Percentiles rank a stretch among this genome's conserved stretches.
phyloP scores from a whole-genome alignment of 352 stramenopile genomes.

The Paralagenidium karlingii region DNA sequence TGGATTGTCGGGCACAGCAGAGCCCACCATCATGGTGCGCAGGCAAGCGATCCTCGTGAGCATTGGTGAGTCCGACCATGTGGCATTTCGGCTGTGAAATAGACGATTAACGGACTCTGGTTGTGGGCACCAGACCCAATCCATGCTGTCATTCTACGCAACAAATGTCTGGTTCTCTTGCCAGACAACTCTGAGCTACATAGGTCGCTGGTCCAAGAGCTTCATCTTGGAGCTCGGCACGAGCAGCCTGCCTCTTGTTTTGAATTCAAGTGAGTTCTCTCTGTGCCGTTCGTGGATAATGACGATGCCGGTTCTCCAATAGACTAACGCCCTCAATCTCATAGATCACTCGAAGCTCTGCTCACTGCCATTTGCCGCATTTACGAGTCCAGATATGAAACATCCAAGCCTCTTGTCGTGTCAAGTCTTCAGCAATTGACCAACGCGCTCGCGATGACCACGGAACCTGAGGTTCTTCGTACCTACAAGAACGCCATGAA shows the following conservation, averaged over 20 bases:
- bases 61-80: conserved; percentile 2
- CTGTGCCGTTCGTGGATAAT: conserved; percentile 1
- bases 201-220: conserved; percentile 1
- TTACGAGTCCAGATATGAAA: not conserved
- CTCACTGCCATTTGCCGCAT: not conserved
- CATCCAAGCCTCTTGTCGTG: not conserved
- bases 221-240: too few species aligned
- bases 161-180: conserved; percentile 2
- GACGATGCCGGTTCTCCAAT: not conserved
- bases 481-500: conserved; percentile 3
- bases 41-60: conserved; percentile 7
- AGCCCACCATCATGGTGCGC: conserved; percentile 2
- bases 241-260: too few species aligned
- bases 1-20: conserved; percentile 1
- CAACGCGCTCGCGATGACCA: not conserved
- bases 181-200: conserved; percentile 1
- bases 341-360: not conserved
- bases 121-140: not conserved
- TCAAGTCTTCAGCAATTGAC: conserved; percentile 1
- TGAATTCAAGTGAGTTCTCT: conserved; percentile 6
- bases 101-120: too few species aligned
- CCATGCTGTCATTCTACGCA: conserved; percentile 1
- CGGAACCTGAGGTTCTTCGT: conserved; percentile 3
- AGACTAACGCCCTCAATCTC: not conserved
- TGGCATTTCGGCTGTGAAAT: too few species aligned